Evolutionary conservation across 78 protist species (phyloP).

Genomic region (Dictyostelium citrinum): DNA sequence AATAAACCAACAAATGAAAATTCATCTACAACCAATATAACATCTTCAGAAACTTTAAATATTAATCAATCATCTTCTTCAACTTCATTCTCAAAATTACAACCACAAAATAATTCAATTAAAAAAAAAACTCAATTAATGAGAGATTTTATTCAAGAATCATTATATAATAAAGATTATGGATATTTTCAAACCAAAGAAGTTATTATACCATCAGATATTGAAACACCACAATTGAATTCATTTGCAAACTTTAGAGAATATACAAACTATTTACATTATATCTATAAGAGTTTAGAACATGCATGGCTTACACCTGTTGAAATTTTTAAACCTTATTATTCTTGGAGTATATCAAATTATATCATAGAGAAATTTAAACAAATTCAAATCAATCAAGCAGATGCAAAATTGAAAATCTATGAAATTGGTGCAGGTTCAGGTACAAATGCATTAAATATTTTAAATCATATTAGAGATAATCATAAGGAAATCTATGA

Average conservation of each 20-base stretch:
- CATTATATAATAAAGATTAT: slow-evolving; percentile 42
- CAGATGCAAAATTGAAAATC: background rate
- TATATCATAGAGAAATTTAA: slow-evolving; percentile 45
- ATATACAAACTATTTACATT: slow-evolving; percentile 16
- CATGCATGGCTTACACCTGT: slow-evolving; percentile 77
- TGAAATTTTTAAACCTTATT: slow-evolving; percentile 60
- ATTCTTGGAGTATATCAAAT: slow-evolving; percentile 36
- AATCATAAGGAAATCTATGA: slow-evolving; percentile 21
- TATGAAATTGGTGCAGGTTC: slow-evolving; percentile 75
- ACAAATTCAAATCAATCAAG: background rate
- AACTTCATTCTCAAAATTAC: background rate
- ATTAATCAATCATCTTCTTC: background rate
- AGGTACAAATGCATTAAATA: slow-evolving; percentile 66
- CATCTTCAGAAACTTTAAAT: background rate
- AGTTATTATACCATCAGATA: slow-evolving; percentile 37
- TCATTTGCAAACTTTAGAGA: slow-evolving; percentile 7
- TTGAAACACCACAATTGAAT: background rate
- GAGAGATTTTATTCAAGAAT: slow-evolving; percentile 76
- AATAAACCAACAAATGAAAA: background rate
- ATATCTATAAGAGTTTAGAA: slow-evolving; percentile 27
- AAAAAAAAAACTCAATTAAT: slow-evolving; percentile 27
- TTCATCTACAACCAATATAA: too few species aligned
- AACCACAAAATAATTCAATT: background rate
- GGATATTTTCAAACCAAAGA: slow-evolving; percentile 65
- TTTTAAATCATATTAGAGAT: slow-evolving; percentile 17